Evolutionary conservation across 495 filamentous ascomycete genomes (phyloP).

Genomic region (Daldinia concentrica): DNA sequence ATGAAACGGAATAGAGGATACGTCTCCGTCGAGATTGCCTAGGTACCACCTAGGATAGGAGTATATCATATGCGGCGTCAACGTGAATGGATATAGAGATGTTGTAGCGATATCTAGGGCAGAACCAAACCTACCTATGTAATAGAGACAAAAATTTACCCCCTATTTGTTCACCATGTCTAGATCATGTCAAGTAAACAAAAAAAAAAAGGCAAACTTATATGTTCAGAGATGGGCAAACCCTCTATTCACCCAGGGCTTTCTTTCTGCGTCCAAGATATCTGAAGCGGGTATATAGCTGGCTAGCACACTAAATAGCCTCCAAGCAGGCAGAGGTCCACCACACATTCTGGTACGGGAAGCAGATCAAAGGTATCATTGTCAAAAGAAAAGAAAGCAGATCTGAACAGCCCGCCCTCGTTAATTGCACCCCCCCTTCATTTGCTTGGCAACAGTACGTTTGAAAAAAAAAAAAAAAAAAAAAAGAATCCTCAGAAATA

Average conservation of each 20-base stretch:
- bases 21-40: background rate
- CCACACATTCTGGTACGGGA: slow-evolving; percentile 8
- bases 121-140: no score
- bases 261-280: background rate
- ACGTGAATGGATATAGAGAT: background rate
- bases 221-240: slow-evolving; percentile 11
- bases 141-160: no score
- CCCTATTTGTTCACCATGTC: background rate
- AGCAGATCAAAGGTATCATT: slow-evolving; percentile 34
- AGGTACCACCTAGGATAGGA: background rate
- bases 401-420: slow-evolving; percentile 4
- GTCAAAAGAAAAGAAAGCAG: slow-evolving; percentile 20
- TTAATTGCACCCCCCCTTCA: background rate
- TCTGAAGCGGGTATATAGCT: background rate
- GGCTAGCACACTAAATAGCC: slow-evolving; percentile 2
- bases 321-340: background rate
- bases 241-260: slow-evolving; percentile 13
- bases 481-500: background rate
- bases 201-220: background rate
- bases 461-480: background rate
- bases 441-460: background rate
- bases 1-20: background rate
- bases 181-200: background rate
- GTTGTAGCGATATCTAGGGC: background rate
- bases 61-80: background rate